Percentiles rank a stretch among this genome's conserved stretches.
Evolutionary conservation across 2,329 filamentous ascomycete species (phyloP).

Genomic region (Pseudogymnoascus sp.): DNA sequence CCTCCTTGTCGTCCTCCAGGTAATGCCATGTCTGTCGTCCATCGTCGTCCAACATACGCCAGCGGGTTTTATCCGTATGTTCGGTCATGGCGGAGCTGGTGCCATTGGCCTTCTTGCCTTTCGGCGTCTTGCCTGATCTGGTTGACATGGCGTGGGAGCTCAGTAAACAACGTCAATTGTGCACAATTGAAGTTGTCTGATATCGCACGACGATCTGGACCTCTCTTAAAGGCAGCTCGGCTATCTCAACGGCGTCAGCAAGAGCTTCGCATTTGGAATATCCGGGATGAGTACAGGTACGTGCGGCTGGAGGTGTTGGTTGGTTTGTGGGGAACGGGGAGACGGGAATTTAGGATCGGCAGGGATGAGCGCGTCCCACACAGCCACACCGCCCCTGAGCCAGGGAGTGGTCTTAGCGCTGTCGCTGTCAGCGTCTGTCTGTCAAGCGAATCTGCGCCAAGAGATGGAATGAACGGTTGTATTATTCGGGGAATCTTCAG

Average conservation of each 20-base stretch:
- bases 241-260: not conserved
- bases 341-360: no score
- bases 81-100: slow-evolving; percentile 29
- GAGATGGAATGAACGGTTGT: no score
- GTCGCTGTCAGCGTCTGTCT: no score
- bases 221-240: not conserved
- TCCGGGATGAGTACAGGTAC: no score
- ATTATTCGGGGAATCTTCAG: no score
- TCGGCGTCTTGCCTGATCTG: not conserved
- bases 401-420: no score
- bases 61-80: slow-evolving; percentile 71
- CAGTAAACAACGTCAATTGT: not conserved
- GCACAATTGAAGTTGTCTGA: not conserved
- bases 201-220: not conserved
- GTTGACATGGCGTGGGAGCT: not conserved
- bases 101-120: not conserved
- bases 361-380: no score
- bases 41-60: slow-evolving; percentile 74
- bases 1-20: slow-evolving; percentile 61
- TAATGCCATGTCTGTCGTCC: slow-evolving; percentile 95
- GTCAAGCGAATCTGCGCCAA: no score
- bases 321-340: no score
- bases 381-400: no score
- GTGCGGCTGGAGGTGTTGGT: no score
- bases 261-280: no score